phyloP scores from a whole-genome alignment of 1,139 yeast species.

The Yamadazyma oceani region DNA sequence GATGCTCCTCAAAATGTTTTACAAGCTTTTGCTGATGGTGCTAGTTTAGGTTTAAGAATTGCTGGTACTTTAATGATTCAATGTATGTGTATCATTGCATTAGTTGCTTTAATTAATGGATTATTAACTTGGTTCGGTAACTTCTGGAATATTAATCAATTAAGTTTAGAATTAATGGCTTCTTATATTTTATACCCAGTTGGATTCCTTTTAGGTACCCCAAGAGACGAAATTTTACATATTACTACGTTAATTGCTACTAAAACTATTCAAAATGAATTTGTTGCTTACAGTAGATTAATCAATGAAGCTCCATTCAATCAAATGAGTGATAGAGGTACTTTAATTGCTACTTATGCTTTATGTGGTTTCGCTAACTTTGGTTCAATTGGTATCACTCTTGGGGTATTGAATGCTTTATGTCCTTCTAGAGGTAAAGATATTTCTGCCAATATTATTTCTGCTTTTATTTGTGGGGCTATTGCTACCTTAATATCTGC shows the following conservation, averaged over 20 bases:
- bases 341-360: constrained; percentile 62
- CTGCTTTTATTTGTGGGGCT: constrained; percentile 56
- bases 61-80: constrained; percentile 64
- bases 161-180: constrained; percentile 57
- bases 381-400: constrained; percentile 63
- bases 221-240: constrained; percentile 53
- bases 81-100: constrained; percentile 62
- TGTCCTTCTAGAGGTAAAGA: constrained; percentile 55
- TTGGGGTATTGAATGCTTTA: constrained; percentile 61
- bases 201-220: constrained; percentile 62
- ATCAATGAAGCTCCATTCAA: constrained; percentile 46
- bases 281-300: constrained; percentile 54
- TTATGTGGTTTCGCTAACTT: constrained; percentile 67
- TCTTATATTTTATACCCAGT: constrained; percentile 63
- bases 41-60: constrained; percentile 57
- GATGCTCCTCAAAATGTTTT: constrained; percentile 55
- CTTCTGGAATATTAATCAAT: constrained; percentile 56
- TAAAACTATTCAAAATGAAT: constrained; percentile 65
- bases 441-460: constrained; percentile 47
- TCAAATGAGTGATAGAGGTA: constrained; percentile 52
- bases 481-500: constrained; percentile 60
- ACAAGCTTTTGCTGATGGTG: constrained; percentile 66
- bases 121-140: constrained; percentile 64
- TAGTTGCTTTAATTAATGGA: constrained; percentile 60
- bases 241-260: constrained; percentile 56